Conservation (phyloP, 2,329 filamentous ascomycete species). For the Cladorrhinum sp. region DNA sequence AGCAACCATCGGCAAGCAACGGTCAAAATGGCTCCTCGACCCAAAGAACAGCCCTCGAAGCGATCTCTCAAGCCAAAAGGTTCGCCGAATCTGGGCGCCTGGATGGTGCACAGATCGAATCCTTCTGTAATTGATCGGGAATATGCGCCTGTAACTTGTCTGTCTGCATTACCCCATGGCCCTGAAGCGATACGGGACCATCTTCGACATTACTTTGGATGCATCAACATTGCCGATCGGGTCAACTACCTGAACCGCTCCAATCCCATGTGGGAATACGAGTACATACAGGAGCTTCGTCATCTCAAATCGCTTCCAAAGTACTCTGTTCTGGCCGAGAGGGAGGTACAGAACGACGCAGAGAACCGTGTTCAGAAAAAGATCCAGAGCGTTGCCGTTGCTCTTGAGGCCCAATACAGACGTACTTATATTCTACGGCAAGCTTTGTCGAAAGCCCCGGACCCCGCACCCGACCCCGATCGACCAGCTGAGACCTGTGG, state of each 20-base stretch:
- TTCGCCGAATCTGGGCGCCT: no score
- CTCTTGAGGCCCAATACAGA: slow-evolving; percentile 19
- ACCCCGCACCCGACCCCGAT: background rate
- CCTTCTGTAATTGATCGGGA: slow-evolving; percentile 7
- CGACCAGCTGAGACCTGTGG: background rate
- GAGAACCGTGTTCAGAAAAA: background rate
- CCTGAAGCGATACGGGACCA: slow-evolving; percentile 12
- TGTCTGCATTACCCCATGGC: slow-evolving; percentile 3
- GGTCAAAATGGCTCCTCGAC: no score
- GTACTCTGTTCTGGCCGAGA: background rate
- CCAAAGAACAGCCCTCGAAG: no score
- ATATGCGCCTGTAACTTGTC: background rate
- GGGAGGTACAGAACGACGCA: background rate
- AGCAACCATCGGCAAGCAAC: no score
- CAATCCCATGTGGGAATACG: slow-evolving; percentile 7
- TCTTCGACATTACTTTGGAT: slow-evolving; percentile 16
- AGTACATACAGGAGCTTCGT: background rate
- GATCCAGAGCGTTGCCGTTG: slow-evolving; percentile 11
- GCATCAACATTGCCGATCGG: slow-evolving; percentile 12
- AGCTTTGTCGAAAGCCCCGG: slow-evolving; percentile 2
- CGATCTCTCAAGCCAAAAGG: no score
- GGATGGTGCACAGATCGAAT: no score
- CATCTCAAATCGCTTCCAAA: background rate
- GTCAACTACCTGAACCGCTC: background rate
- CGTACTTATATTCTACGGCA: slow-evolving; percentile 10